These are phyloP conservation scores for Malus hybrid DNA, from an alignment of 331 rosid species.

Conservation along the genomic window DNA sequence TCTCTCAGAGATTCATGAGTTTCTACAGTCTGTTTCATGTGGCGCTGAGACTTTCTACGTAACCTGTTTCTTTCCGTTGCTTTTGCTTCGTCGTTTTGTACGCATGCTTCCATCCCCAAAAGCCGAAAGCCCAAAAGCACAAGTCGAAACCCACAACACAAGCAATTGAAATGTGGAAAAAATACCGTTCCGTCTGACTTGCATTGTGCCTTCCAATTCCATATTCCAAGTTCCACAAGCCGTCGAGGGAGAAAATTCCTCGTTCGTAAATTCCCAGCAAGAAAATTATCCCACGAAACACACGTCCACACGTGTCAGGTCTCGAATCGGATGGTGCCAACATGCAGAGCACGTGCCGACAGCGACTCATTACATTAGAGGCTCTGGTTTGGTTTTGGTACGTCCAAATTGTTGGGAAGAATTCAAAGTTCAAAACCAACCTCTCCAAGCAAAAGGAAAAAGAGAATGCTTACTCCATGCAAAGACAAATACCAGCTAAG, in stretches of 20 bases:
- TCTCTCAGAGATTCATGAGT: too few species aligned
- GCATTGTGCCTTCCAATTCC: neutral
- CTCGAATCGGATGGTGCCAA: neutral
- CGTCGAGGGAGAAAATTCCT: neutral
- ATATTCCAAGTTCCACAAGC: neutral
- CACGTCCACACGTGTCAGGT: neutral
- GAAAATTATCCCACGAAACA: neutral
- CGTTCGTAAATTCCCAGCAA: neutral
- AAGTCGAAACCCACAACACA: neutral
- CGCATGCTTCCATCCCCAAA: neutral
- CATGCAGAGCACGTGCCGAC: neutral
- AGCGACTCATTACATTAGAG: neutral
- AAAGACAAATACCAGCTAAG: conserved; percentile 20
- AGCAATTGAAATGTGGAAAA: neutral
- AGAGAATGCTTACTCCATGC: neutral
- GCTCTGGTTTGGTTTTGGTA: neutral
- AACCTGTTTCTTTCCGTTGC: neutral
- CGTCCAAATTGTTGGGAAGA: neutral
- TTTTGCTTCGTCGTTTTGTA: neutral
- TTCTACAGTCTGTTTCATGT: neutral
- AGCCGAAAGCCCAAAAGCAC: neutral
- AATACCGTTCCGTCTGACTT: neutral
- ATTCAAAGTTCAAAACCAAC: conserved; percentile 14
- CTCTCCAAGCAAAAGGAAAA: conserved; percentile 8
- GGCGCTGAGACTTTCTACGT: neutral